Evolutionary conservation across 2,329 filamentous ascomycete species (phyloP).

Genomic region (Plenodomus lindquistii): DNA sequence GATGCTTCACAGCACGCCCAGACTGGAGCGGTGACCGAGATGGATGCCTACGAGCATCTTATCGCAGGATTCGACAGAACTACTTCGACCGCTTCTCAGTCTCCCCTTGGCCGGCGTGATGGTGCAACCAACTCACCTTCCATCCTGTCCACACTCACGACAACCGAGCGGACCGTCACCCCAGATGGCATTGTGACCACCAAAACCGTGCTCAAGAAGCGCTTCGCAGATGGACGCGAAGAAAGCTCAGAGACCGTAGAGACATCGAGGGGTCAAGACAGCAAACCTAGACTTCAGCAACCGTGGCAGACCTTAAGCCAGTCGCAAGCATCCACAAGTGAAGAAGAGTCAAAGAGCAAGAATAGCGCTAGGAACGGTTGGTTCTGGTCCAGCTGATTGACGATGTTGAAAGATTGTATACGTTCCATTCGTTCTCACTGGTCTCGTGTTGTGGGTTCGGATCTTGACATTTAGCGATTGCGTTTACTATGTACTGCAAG

Average conservation of each 20-base stretch:
- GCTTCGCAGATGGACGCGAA: conserved; percentile 64
- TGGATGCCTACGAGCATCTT: conserved; percentile 59
- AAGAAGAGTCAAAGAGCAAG: conserved; percentile 5
- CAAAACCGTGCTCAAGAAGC: conserved; percentile 60
- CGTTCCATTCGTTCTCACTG: no score
- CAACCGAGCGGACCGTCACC: conserved; percentile 58
- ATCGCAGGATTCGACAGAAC: conserved; percentile 1
- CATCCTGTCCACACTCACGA: conserved; percentile 61
- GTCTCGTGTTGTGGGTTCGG: no score
- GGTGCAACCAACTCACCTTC: conserved; percentile 22
- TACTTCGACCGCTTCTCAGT: conserved; percentile 7
- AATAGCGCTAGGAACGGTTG: conserved; percentile 27
- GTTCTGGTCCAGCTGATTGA: conserved; percentile 35
- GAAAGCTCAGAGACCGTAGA: conserved; percentile 61
- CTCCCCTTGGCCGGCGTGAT: conserved; percentile 9
- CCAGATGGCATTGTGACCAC: conserved; percentile 63
- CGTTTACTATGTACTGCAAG: no score
- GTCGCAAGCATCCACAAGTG: conserved; percentile 4
- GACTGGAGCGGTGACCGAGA: conserved; percentile 47
- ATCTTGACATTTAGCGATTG: neutral
- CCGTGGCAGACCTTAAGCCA: conserved; percentile 17
- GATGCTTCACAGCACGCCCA: neutral
- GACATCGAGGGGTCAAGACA: conserved; percentile 38
- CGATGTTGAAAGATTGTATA: neutral
- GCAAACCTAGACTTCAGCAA: conserved; percentile 6